Conservation (phyloP, 257 asterid genomes). For the Ilex asprella region DNA sequence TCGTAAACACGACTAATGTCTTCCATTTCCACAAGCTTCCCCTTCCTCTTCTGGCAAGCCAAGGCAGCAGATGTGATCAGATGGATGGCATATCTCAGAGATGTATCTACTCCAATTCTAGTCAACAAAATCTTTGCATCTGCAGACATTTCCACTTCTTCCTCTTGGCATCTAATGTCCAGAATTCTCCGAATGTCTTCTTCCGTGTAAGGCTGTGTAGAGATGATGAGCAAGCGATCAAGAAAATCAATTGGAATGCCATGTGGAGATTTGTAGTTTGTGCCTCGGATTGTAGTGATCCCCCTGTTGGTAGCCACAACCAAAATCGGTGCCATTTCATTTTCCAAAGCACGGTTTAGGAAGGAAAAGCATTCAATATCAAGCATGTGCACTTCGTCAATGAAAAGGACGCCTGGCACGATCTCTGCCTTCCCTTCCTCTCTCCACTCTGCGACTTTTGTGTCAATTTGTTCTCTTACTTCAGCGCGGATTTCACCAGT, state of each 20-base stretch:
- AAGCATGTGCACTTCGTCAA: conserved; percentile 98
- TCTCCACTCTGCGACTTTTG: conserved; percentile 98
- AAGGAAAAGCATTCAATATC: conserved; percentile 95
- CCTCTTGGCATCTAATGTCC: conserved; percentile 82
- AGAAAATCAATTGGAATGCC: conserved; percentile 90
- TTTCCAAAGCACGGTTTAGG: conserved; percentile 86
- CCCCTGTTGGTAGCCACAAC: conserved; percentile 97
- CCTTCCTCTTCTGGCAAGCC: conserved; percentile 73
- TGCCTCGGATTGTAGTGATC: conserved; percentile 77
- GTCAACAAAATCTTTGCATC: conserved; percentile 73
- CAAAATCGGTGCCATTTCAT: conserved; percentile 92
- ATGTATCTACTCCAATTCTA: conserved; percentile 79
- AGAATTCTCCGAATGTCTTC: conserved; percentile 75
- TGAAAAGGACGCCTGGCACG: conserved; percentile 90
- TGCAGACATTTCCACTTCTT: conserved; percentile 85
- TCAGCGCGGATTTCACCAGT: conserved; percentile 92
- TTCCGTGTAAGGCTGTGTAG: conserved; percentile 76
- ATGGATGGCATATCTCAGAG: conserved; percentile 75
- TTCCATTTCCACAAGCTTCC: conserved; percentile 77
- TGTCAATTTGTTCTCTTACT: conserved; percentile 92
- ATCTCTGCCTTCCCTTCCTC: conserved; percentile 98
- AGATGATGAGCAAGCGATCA: conserved; percentile 84
- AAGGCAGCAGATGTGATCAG: conserved; percentile 71
- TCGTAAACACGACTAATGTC: conserved; percentile 77
- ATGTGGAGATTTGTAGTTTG: conserved; percentile 79